Evolutionary conservation across 2,329 filamentous ascomycete species (phyloP), one percentile per base, ranked within the genome.

Genomic region (Stromatinia cepivora): DNA sequence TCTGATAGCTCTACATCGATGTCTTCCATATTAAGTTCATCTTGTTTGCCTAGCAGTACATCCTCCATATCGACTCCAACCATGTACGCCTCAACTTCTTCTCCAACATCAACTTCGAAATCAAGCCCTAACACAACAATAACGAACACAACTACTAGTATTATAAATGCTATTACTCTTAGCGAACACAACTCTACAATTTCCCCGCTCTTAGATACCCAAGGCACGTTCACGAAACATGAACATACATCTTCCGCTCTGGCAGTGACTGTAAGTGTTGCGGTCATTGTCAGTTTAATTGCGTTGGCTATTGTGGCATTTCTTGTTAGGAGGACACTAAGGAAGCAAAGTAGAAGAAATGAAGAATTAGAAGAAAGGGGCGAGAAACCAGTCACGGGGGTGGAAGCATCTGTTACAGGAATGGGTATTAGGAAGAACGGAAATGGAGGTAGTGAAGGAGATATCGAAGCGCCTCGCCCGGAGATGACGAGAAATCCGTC

Each of bases 161-260:
- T 11, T 11, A 34, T 31, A 17, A 61, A 61, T 28, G 58, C 58
- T 46, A 61, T 42, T 13, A 28, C 28, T 46, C 20, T 48, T 11
- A 46, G 9, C 10, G 39, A 28, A 61, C 11, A 61, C 22, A 61
- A 13, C 28, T 20, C 58, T 61, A 61, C 42, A 31, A 15, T 48
- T 46, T 61, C 42, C 28, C 25, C 28, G n/a, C 25, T 48, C 20
- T 31, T 17, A 48, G 42, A 48, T 61, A 45, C 28, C 28, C 25
- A 48, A 34, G 58, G 45, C 58, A 48, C 25, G 28, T n/a, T 31
- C 17, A 48, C 28, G 20, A 31, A 61, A 61, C 25, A 48, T 22
- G 42, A 61, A 13, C 58, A 61, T 34, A 48, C 58, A 48, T 61
- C 58, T 31, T 61, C 58, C 10, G 42, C 58, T 48, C 42, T 61